These are phyloP conservation scores for Amanita muscaria DNA, from an alignment of 768 basidiomycete genomes.

Conservation along the genomic window DNA sequence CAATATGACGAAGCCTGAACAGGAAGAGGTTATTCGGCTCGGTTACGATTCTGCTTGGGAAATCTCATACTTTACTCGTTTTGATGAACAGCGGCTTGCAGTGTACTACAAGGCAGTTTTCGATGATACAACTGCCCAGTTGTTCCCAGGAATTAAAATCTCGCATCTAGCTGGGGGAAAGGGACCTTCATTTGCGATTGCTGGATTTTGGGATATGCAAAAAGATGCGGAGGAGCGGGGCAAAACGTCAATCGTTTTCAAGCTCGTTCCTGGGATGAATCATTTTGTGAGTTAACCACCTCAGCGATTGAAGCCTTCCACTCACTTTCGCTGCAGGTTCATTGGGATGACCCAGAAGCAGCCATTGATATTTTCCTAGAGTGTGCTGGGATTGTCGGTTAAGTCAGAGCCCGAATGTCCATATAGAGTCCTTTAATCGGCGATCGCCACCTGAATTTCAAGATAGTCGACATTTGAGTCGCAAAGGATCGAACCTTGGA, in stretches of 20 bases:
- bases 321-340: background rate
- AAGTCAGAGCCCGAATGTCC: no score
- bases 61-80: background rate
- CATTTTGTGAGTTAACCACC: conserved; percentile 1
- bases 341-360: conserved; percentile 4
- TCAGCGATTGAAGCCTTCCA: background rate
- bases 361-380: background rate
- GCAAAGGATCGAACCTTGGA: no score
- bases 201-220: background rate
- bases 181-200: background rate
- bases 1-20: conserved; percentile 2
- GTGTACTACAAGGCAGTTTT: background rate
- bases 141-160: background rate
- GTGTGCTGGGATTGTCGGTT: background rate
- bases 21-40: background rate
- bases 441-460: no score
- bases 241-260: background rate
- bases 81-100: background rate
- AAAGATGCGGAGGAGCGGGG: background rate
- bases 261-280: background rate
- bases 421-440: no score
- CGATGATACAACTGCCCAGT: background rate
- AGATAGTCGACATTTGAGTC: no score
- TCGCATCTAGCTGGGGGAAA: background rate
- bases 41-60: background rate